These are phyloP conservation scores for Cetradonia linearis DNA, from an alignment of 495 filamentous ascomycete genomes.

Conservation along the genomic window DNA sequence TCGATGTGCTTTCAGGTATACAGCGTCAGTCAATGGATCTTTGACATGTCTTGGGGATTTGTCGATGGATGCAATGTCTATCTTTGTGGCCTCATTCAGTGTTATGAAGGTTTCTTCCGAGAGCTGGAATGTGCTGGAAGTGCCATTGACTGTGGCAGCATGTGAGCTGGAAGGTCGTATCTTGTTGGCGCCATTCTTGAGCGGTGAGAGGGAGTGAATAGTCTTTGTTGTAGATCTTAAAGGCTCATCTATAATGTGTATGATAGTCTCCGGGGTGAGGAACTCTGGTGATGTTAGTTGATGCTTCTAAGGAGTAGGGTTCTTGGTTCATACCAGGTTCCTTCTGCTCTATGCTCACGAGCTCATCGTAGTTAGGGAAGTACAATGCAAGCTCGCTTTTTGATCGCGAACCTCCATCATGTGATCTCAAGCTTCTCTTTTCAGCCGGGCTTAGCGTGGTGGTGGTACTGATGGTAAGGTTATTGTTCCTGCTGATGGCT, in stretches of 20 bases:
- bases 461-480: constrained; percentile 1
- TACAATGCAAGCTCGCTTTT: constrained; percentile 83
- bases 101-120: constrained; percentile 26
- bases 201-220: constrained; percentile 5
- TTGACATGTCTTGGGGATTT: constrained; percentile 31
- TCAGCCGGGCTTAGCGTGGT: constrained; percentile 21
- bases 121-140: constrained; percentile 18
- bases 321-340: constrained; percentile 52
- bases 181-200: constrained; percentile 30
- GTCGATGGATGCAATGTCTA: constrained; percentile 48
- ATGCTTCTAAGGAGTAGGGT: neutral
- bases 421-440: constrained; percentile 42
- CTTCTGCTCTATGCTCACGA: constrained; percentile 70
- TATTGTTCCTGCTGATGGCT: constrained; percentile 5
- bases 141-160: constrained; percentile 8
- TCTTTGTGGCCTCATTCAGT: constrained; percentile 41
- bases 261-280: constrained; percentile 35
- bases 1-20: constrained; percentile 60
- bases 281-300: constrained; percentile 29
- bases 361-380: constrained; percentile 83
- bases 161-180: constrained; percentile 3
- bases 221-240: constrained; percentile 26
- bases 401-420: constrained; percentile 47
- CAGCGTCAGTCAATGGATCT: constrained; percentile 60
- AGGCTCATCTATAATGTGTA: constrained; percentile 40